phyloP scores from a whole-genome alignment of 768 basidiomycete species.

The Lactifluus volemus region DNA sequence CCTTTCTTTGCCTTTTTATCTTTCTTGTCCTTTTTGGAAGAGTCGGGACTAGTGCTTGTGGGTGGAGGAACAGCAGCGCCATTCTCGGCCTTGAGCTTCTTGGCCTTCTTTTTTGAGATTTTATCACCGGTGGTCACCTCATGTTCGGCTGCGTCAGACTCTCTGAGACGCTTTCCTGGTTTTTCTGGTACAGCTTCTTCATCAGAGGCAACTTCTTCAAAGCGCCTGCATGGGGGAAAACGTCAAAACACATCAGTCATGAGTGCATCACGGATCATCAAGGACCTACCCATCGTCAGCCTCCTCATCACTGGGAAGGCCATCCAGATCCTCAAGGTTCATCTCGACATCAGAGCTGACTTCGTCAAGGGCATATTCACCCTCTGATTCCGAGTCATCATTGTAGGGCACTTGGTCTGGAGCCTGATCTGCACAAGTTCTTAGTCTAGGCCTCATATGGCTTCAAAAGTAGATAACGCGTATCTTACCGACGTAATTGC shows the following conservation, averaged over 20 bases:
- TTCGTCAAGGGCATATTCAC: slow-evolving; percentile 58
- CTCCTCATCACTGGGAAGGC: slow-evolving; percentile 39
- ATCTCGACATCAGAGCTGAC: slow-evolving; percentile 82
- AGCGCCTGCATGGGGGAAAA: slow-evolving; percentile 39
- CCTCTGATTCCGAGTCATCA: slow-evolving; percentile 46
- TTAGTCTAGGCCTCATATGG: neutral
- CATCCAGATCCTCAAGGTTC: slow-evolving; percentile 45
- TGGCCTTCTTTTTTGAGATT: slow-evolving; percentile 53
- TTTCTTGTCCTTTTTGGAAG: slow-evolving; percentile 28
- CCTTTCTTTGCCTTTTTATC: slow-evolving; percentile 30
- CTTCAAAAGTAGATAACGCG: slow-evolving; percentile 17
- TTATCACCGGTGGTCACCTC: slow-evolving; percentile 31
- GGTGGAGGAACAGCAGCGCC: slow-evolving; percentile 33
- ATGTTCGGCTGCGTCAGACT: slow-evolving; percentile 42
- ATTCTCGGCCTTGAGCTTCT: slow-evolving; percentile 65
- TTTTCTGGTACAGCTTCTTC: slow-evolving; percentile 21
- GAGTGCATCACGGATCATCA: neutral
- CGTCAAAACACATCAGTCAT: neutral
- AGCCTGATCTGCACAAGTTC: slow-evolving; percentile 39
- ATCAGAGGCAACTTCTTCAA: slow-evolving; percentile 59
- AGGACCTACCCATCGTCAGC: slow-evolving; percentile 35
- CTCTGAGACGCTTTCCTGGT: slow-evolving; percentile 61
- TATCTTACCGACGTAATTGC: slow-evolving; percentile 69
- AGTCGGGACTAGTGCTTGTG: slow-evolving; percentile 21
- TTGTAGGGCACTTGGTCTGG: slow-evolving; percentile 42